A percentile compares a stretch with the other conserved stretches of the same genome.
Evolutionary conservation across 768 basidiomycete genomes (phyloP).

Genomic region (Collybiopsis confluens): DNA sequence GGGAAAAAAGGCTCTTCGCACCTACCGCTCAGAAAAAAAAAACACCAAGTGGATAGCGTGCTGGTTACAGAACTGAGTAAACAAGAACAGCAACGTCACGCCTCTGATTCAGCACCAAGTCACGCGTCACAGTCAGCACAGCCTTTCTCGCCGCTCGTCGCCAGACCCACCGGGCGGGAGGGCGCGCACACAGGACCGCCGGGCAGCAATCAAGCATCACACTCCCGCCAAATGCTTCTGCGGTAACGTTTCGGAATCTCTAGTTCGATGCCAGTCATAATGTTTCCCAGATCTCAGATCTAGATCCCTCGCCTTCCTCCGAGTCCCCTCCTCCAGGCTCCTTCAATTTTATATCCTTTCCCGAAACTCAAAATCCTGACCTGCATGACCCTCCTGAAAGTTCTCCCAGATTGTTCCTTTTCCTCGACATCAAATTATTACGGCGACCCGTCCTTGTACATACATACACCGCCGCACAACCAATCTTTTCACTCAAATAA

Average conservation of each 20-base stretch:
- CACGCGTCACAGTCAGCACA: neutral
- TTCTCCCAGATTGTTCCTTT: too few species aligned
- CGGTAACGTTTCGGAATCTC: neutral
- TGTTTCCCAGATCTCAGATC: neutral
- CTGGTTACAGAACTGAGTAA: neutral
- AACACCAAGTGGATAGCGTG: constrained; percentile 4
- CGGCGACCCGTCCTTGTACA: neutral
- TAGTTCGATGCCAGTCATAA: constrained; percentile 3
- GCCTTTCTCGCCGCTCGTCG: neutral
- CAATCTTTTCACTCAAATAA: too few species aligned
- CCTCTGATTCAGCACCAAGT: neutral
- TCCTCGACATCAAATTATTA: constrained; percentile 3
- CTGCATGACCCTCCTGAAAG: too few species aligned
- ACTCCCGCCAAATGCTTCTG: too few species aligned
- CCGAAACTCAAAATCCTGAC: neutral
- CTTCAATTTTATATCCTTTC: neutral
- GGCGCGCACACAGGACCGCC: too few species aligned
- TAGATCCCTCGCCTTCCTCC: neutral
- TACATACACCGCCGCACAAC: too few species aligned
- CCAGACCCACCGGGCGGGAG: neutral
- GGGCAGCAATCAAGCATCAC: too few species aligned
- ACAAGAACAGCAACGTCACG: neutral
- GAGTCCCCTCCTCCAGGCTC: neutral
- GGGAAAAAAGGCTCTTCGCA: constrained; percentile 7
- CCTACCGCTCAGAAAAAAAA: constrained; percentile 4